Conservation (phyloP, 257 asterid genomes). For the Penstemon davidsonii region DNA sequence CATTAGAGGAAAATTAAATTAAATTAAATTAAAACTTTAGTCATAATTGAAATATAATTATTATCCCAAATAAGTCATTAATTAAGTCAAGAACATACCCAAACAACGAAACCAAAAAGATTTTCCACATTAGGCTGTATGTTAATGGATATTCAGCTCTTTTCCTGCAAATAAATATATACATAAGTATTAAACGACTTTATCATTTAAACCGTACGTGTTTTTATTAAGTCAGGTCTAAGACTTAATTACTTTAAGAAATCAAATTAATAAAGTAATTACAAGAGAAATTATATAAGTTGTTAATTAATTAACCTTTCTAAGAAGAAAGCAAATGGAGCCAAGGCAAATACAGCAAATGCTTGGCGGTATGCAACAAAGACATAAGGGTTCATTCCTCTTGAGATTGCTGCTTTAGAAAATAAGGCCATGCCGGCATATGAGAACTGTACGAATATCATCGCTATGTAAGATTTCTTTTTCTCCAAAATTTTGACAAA, state of each 20-base stretch:
- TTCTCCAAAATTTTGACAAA: conserved; percentile 17
- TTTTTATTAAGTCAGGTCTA: too few species aligned
- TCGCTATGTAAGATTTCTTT: conserved; percentile 37
- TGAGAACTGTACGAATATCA: conserved; percentile 44
- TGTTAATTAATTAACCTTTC: conserved; percentile 35
- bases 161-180: conserved; percentile 33
- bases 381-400: conserved; percentile 57
- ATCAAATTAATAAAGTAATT: too few species aligned
- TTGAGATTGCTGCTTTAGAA: conserved; percentile 50
- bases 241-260: background rate
- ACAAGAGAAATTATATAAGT: background rate
- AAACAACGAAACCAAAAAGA: conserved; percentile 48
- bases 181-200: too few species aligned
- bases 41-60: too few species aligned
- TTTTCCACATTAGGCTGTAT: conserved; percentile 38
- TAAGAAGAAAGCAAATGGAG: conserved; percentile 53
- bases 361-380: conserved; percentile 67
- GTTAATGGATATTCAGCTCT: conserved; percentile 41
- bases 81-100: conserved; percentile 39
- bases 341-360: conserved; percentile 46
- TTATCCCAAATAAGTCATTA: too few species aligned
- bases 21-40: too few species aligned
- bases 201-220: too few species aligned
- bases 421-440: conserved; percentile 63
- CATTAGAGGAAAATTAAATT: background rate